These are phyloP conservation scores for Cotoneaster glaucophyllus DNA, from an alignment of 306 rosid genomes.

Conservation along the genomic window DNA sequence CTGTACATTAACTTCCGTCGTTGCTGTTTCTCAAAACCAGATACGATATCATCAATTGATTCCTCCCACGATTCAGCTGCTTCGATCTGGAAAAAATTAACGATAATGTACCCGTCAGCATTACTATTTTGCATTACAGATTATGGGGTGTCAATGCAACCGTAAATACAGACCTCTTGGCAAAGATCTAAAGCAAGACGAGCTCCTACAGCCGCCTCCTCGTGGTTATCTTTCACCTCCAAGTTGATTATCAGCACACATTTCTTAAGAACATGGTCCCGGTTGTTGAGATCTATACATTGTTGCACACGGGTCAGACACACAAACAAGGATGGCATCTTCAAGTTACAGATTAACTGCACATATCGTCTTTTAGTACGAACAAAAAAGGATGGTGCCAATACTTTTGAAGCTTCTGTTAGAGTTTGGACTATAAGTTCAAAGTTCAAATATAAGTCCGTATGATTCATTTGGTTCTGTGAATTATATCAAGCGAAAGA, in stretches of 20 bases:
- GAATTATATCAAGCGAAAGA: background rate
- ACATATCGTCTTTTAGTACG: too few relatives aligned
- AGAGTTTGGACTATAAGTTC: background rate
- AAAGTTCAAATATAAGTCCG: background rate
- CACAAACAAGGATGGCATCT: background rate
- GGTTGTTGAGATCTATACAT: slow-evolving; percentile 67
- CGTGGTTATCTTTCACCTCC: slow-evolving; percentile 99
- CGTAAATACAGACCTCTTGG: slow-evolving; percentile 50
- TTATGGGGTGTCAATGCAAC: background rate
- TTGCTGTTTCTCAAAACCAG: slow-evolving; percentile 65
- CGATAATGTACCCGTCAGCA: background rate
- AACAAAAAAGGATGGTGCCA: background rate
- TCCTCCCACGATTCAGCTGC: slow-evolving; percentile 87
- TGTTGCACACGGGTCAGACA: slow-evolving; percentile 12
- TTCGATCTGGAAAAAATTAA: slow-evolving; percentile 47
- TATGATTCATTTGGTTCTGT: background rate
- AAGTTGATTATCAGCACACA: slow-evolving; percentile 69
- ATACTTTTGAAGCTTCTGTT: background rate
- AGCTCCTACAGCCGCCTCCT: slow-evolving; percentile 89
- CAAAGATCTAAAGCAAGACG: slow-evolving; percentile 75
- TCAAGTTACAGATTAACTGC: background rate
- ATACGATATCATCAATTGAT: slow-evolving; percentile 61
- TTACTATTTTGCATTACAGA: background rate
- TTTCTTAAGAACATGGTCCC: slow-evolving; percentile 68
- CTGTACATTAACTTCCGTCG: slow-evolving; percentile 71